Evolutionary conservation across 1,139 yeast species (phyloP), one percentile per base, ranked within the genome.

Genomic region (Torulaspora globosa): DNA sequence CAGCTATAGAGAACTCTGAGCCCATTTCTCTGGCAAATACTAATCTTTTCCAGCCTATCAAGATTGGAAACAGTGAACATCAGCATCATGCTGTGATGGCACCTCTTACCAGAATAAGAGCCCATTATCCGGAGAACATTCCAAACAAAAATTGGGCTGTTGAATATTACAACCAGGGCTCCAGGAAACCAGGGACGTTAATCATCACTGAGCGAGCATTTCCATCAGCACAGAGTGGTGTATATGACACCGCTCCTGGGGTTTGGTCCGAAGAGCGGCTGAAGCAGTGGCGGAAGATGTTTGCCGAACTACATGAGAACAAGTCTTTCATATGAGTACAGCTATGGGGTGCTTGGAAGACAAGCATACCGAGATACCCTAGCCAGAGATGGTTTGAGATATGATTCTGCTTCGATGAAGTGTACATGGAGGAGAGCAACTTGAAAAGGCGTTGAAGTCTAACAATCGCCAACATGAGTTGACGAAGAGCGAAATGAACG

Each of bases 341-440:
- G 65, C 59, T 84, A 37, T 81, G 84, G n/a, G 83, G 72, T 69
- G 38, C 61, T 80, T 44, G 89, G 88, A 41, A 71, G 85, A 60
- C 70, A 69, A 35, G 79, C 78, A 5, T 68, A 59, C 49, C 73
- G 82, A 8, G 65, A 56, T 5, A 56, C 66, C 21, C 60, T 76
- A 54, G 74, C 76, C 46, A 56, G 60, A 36, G 67, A 62, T 41
- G 66, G 67, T 28, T 49, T 63, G 36, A 60, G 68, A 47, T 71
- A 65, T 48, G 68, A 66, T 24, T 59, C 66, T 39, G 64, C 72
- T 15, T 58, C 69, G 67, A 62, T 36, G 60, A 48, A 9, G 48
- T 63, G 15, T 70, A 71, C 56, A 58, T 59, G 60, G 59, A 60
- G 46, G 72, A 67, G 70, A 57, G 24, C 54, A 58, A 23, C 58